These are phyloP conservation scores for Sphaerulina vaccinii DNA, from an alignment of 2,329 filamentous ascomycete genomes.

Conservation along the genomic window DNA sequence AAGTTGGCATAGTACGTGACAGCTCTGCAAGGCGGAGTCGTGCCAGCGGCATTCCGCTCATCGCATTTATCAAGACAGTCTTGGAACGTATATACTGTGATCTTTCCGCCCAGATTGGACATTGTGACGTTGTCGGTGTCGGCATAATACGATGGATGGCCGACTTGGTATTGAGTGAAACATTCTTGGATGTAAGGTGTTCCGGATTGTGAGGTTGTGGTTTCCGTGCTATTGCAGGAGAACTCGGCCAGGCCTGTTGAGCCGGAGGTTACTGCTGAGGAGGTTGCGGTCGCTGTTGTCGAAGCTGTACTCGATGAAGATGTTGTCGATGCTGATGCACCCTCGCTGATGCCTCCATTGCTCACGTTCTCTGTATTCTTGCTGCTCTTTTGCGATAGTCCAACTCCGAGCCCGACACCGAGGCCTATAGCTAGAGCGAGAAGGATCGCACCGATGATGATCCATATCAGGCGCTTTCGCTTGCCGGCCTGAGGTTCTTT, in stretches of 20 bases:
- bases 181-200: slow-evolving; percentile 16
- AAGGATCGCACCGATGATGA: slow-evolving; percentile 7
- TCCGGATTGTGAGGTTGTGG: slow-evolving; percentile 1
- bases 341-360: background rate
- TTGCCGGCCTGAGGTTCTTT: background rate
- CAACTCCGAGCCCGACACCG: slow-evolving; percentile 14
- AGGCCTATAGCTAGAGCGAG: slow-evolving; percentile 14
- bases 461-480: slow-evolving; percentile 13
- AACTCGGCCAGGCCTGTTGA: slow-evolving; percentile 20
- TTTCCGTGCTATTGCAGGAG: slow-evolving; percentile 16
- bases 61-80: slow-evolving; percentile 17
- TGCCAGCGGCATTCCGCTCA: slow-evolving; percentile 7
- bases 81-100: slow-evolving; percentile 18
- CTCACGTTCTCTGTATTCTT: background rate
- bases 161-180: slow-evolving; percentile 14
- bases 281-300: slow-evolving; percentile 5
- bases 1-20: slow-evolving; percentile 22
- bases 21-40: slow-evolving; percentile 11
- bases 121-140: slow-evolving; percentile 13
- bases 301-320: background rate
- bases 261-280: slow-evolving; percentile 15
- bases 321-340: background rate
- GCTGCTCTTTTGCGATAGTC: slow-evolving; percentile 8
- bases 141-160: slow-evolving; percentile 16
- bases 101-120: slow-evolving; percentile 11